Base-by-base conservation (phyloP, 2,329 filamentous ascomycete genomes). In the Xylariomycetidae sp. region DNA sequence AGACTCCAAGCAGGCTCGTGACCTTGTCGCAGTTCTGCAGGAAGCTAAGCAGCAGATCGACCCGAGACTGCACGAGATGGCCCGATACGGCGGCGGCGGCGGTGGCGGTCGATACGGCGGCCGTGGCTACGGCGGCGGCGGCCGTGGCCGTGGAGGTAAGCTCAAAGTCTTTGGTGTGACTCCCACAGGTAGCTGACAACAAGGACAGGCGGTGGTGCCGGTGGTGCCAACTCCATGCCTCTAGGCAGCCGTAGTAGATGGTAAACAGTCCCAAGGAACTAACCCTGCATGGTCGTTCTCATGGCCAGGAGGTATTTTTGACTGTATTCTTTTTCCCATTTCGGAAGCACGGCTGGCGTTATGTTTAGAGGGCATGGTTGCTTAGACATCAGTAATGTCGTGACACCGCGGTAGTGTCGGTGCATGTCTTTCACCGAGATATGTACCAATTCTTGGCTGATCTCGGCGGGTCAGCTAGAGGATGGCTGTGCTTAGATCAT, bases 41-140 rank as follows among this genome's bases (percentile, higher is more conserved):
- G 92, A 98, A 69, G 89, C 92, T 49, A 97, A 97, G 74, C 92
- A 98, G 72, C 84, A 94, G 67, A 89, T 98, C 64, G 92, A 97
- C 57, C 92, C 92, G 58, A 85, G 88, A 63, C 83, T 98, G 45
- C 80, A 82, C 45, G 92, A 98, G 74, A 97, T 98, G 92, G 82
- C 80, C 51, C 85, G 92, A 63, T 97, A 89, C 60, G 80, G 88
- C 49, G 87, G 88, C 44, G 87, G 87, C 37, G 88, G 88, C 39
- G 85, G 85, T 34, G 79, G 84, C 48, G 79, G 85, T 54, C 75
- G 83, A 45, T 82, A 77, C 54, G 79, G 83, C 54, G 80, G 76
- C 53, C 67, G 77, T 49, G 70, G 85, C 53, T 82, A 82, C 59
- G 75, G 82, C 53, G 79, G 83, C 48, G 75, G 78, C 49, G 72